Conservation (phyloP, 2,329 filamentous ascomycete species). For the Fusarium haematococcum region DNA sequence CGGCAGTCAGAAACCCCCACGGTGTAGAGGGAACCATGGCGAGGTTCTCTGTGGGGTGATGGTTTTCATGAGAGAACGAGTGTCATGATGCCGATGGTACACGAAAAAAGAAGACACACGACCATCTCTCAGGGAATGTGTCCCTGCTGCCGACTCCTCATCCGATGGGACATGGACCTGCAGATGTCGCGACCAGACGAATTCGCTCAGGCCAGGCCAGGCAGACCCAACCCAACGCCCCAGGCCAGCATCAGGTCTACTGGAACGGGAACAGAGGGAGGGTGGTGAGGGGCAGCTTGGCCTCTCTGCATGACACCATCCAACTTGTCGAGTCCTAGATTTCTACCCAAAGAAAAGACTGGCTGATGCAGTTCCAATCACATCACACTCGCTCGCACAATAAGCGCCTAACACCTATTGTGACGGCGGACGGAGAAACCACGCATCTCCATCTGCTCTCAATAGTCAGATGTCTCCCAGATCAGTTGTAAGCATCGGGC, state of each 20-base stretch:
- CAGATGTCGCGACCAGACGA: slow-evolving; percentile 32
- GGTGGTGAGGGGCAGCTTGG: slow-evolving; percentile 38
- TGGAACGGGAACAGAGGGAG: slow-evolving; percentile 21
- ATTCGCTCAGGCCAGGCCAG: slow-evolving; percentile 29
- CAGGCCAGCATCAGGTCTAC: background rate
- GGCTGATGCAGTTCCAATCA: slow-evolving; percentile 33
- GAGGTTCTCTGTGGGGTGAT: slow-evolving; percentile 33
- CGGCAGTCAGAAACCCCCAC: slow-evolving; percentile 31
- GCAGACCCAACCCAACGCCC: slow-evolving; percentile 14
- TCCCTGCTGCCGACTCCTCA: slow-evolving; percentile 28
- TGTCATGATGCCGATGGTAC: slow-evolving; percentile 40
- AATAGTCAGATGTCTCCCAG: slow-evolving; percentile 36
- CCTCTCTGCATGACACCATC: slow-evolving; percentile 46
- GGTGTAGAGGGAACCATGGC: slow-evolving; percentile 5
- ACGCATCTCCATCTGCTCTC: slow-evolving; percentile 21
- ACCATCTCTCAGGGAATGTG: slow-evolving; percentile 18
- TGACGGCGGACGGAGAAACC: slow-evolving; percentile 15
- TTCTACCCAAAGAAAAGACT: slow-evolving; percentile 21
- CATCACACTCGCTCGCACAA: slow-evolving; percentile 31
- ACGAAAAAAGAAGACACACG: slow-evolving; percentile 22
- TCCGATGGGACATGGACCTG: slow-evolving; percentile 43
- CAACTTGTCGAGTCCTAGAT: slow-evolving; percentile 31
- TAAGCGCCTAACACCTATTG: slow-evolving; percentile 34
- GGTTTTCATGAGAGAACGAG: slow-evolving; percentile 17
- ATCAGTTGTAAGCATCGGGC: slow-evolving; percentile 19